Base-by-base conservation (phyloP, 2,329 filamentous ascomycete genomes). In the Fusarium sp. region DNA sequence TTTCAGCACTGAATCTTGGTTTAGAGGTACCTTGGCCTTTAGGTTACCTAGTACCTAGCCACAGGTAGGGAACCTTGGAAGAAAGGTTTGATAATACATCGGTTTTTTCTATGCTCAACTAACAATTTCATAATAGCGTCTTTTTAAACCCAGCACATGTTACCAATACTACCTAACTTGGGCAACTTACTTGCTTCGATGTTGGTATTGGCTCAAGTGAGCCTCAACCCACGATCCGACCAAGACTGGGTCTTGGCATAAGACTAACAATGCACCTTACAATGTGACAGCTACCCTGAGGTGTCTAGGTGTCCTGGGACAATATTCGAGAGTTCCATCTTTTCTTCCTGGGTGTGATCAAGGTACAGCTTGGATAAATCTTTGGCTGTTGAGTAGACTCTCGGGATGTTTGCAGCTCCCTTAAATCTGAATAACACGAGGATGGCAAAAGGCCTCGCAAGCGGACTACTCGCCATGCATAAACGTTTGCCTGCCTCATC, bases 401-500 rank as follows among this genome's bases (percentile, higher is more conserved):
- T 31, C 35, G 45, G 35, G 28, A 49, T 36, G 39, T 19, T 26
- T 28, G 38, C 31, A 49, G 31, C 19, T 31, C 25, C 13, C 7
- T 36, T 29, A 38, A 55, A n/a, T 39, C 38, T 39, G 12, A 19
- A 36, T 31, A 38, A 43, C 22, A 28, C 38, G 12, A 24, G 48
- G 12, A 22, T 40, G 4, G 19, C 44, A 38, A 54, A 31, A 35
- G 25, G 39, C 22, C 24, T 48, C 10, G 35, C 36, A 40, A 40
- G 11, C 6, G 29, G 39, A 53, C 15, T 29, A 34, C 34, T 42
- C 51, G 43, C 28, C 39, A 45, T 45, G 55, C 32, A 59, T 31
- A 24, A 19, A 46, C 49, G 12, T 40, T 49, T 40, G 46, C 49
- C 40, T 40, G 19, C 28, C n/a, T 52, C 38, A 42, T 42, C 45